Evolutionary conservation across 1,284 basidiomycete genomes (phyloP).

Genomic region (Ceratobasidium sp.): DNA sequence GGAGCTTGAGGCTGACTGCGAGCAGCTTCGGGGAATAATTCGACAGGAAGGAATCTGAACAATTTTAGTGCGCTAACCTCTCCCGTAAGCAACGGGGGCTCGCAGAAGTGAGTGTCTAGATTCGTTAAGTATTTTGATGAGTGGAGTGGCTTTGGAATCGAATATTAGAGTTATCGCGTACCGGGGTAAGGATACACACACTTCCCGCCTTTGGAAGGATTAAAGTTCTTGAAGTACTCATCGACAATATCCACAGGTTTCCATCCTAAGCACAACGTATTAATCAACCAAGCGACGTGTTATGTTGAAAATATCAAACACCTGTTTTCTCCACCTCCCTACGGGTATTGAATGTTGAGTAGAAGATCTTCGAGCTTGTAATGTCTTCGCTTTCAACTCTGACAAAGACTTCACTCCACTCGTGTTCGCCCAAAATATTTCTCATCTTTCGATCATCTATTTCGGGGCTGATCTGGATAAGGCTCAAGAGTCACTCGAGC

Average conservation of each 20-base stretch:
- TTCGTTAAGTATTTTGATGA: neutral
- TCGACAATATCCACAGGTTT: slow-evolving; percentile 13
- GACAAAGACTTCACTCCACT: slow-evolving; percentile 21
- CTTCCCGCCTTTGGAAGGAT: neutral
- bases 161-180: neutral
- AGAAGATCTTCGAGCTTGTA: slow-evolving; percentile 20
- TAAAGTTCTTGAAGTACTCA: slow-evolving; percentile 34
- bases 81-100: slow-evolving; percentile 9
- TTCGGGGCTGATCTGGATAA: slow-evolving; percentile 24
- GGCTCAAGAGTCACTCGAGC: neutral
- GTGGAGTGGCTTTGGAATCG: neutral
- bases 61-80: slow-evolving; percentile 24
- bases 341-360: slow-evolving; percentile 19
- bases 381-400: neutral
- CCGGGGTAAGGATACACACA: slow-evolving; percentile 26
- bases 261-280: slow-evolving; percentile 13
- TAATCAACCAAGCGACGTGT: neutral
- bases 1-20: neutral
- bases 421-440: slow-evolving; percentile 32
- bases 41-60: slow-evolving; percentile 27
- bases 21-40: slow-evolving; percentile 25
- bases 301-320: neutral
- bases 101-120: slow-evolving; percentile 7
- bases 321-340: slow-evolving; percentile 43
- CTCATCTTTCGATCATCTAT: slow-evolving; percentile 23